Evolutionary conservation across 345 rosid species (phyloP).

Genomic region (Orychophragmus violaceus): DNA sequence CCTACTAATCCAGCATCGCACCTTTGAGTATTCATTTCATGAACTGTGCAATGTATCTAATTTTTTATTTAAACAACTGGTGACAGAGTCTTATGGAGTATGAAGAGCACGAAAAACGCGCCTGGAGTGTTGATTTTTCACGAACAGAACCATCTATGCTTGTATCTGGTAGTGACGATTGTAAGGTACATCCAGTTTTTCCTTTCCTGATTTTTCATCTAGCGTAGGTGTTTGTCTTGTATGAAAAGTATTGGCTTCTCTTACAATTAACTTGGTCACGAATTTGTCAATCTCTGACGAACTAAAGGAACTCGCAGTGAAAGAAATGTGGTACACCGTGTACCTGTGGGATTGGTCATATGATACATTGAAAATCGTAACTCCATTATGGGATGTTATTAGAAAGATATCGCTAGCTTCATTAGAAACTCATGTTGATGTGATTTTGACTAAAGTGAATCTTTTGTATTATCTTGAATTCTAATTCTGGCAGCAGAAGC

Average conservation of each 20-base stretch:
- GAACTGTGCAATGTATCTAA: constrained; percentile 1
- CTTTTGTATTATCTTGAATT: background rate
- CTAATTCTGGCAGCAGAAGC: background rate
- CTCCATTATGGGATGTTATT: background rate
- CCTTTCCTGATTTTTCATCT: background rate
- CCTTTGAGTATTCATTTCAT: background rate
- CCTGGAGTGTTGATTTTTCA: constrained; percentile 99
- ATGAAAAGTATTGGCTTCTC: background rate
- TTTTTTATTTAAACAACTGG: background rate
- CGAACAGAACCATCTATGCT: constrained; percentile 90
- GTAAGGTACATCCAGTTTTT: constrained; percentile 68
- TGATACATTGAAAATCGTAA: background rate
- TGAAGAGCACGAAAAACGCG: constrained; percentile 98
- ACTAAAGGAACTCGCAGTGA: too few relatives aligned
- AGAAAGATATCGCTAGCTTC: background rate
- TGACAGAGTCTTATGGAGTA: constrained; percentile 90
- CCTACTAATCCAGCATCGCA: background rate
- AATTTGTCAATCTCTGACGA: background rate
- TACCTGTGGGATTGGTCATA: background rate
- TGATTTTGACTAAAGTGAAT: constrained; percentile 4
- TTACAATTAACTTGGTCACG: background rate
- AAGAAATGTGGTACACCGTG: background rate
- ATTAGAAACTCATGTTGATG: background rate
- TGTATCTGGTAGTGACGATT: constrained; percentile 97
- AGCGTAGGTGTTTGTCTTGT: background rate